Conservation (phyloP, 768 basidiomycete genomes). For the Pulveroboletus frians region DNA sequence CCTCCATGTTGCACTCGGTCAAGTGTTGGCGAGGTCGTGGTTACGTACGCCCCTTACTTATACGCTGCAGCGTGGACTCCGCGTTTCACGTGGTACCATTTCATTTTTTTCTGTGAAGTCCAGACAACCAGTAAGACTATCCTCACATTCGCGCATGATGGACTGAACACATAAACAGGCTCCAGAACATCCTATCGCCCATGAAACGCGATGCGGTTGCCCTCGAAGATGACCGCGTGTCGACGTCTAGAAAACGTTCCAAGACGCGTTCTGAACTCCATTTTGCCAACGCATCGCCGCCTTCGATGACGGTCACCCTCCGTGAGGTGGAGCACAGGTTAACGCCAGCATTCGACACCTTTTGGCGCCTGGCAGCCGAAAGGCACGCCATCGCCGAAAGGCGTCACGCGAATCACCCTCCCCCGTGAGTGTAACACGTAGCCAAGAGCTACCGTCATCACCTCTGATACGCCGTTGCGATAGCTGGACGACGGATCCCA, state of each 20-base stretch:
- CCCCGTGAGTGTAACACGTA: slow-evolving; percentile 44
- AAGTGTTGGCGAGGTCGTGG: too few relatives aligned
- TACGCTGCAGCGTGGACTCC: background rate
- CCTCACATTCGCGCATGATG: background rate
- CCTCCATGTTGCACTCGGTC: slow-evolving; percentile 18
- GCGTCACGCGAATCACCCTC: slow-evolving; percentile 43
- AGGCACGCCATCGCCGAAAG: slow-evolving; percentile 53
- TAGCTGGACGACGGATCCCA: slow-evolving; percentile 66
- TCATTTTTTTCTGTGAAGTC: slow-evolving; percentile 8
- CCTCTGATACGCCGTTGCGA: slow-evolving; percentile 11
- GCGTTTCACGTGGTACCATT: slow-evolving; percentile 1
- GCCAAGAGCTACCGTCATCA: background rate
- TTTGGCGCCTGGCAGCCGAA: slow-evolving; percentile 56
- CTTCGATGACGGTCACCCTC: slow-evolving; percentile 31
- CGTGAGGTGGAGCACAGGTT: slow-evolving; percentile 37
- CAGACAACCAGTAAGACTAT: background rate
- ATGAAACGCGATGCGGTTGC: slow-evolving; percentile 21
- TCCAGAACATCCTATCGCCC: background rate
- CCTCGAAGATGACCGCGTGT: slow-evolving; percentile 7
- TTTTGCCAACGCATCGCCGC: slow-evolving; percentile 6
- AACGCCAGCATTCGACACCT: slow-evolving; percentile 54
- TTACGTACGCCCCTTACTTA: slow-evolving; percentile 2
- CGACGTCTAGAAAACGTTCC: slow-evolving; percentile 22
- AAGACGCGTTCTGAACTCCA: slow-evolving; percentile 20
- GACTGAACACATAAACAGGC: background rate